Evolutionary conservation across 2,329 filamentous ascomycete genomes (phyloP), one percentile per base, ranked within the genome.

Genomic region (Ophiostoma populinum): DNA sequence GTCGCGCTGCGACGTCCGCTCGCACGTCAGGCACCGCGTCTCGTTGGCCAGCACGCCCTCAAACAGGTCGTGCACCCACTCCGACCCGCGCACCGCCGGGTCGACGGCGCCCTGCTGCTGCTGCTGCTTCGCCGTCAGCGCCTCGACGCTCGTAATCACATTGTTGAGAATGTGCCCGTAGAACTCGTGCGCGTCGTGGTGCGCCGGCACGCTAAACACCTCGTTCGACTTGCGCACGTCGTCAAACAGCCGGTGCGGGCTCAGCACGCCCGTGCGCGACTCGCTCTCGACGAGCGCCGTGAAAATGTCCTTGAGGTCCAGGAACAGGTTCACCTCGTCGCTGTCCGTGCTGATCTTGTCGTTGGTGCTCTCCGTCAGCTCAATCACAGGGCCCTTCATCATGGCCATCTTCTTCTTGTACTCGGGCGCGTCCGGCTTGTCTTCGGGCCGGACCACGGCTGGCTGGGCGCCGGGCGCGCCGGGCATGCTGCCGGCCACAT

Each of bases 111-210:
- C 41, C 47, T 51, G 39, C 26, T 66, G 63, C 34, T 75, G 57
- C 32, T 66, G 62, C 32, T 65, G 20, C 30, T 32, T 63, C 34
- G 75, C 58, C 18, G 85, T 79, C 47, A 86, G 82, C n/a, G 74
- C 68, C 56, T 98, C 90, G 18, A 98, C 85, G 49, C 87, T 92
- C 32, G 85, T 72, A 35, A 98, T 87, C 22, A 98, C 81, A 51
- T 93, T 80, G 54, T 98, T 98, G n/a, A 98, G 63, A 3, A 98
- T 67, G 21, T 95, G 62, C 40, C 92, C 92, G 47, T 95, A 72
- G 46, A 98, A 98, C 51, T 98, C 90, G 54, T 98, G 90, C 1
- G 90, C 90, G 52, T 98, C 90, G 53, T 98, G 90, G 54, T 98
- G 90, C 81, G 94, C 93, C 4, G 86, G 81, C 25, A 85, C 87